These are phyloP conservation scores for Geranomyces michiganensis DNA, from an alignment of 192 early-diverging fungal species.

Conservation along the genomic window DNA sequence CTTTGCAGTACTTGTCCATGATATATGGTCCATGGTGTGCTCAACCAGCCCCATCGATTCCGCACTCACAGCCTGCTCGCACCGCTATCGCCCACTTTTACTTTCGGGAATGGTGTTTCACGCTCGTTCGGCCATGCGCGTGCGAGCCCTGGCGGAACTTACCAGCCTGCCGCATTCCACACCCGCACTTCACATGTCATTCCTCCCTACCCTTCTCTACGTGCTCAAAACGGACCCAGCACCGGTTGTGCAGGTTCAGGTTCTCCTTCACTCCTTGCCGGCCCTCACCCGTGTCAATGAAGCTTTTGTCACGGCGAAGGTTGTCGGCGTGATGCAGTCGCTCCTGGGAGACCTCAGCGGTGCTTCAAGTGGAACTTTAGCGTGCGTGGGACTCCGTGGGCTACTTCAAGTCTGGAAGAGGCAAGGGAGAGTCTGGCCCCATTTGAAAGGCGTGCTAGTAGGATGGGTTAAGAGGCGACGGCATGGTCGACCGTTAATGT, in stretches of 20 bases:
- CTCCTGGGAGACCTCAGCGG: conserved; percentile 17
- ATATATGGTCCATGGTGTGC: background rate
- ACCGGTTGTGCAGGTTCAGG: conserved; percentile 20
- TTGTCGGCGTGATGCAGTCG: conserved; percentile 23
- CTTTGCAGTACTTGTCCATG: background rate
- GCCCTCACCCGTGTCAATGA: conserved; percentile 16
- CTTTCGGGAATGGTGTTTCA: conserved; percentile 17
- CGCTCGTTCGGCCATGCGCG: background rate
- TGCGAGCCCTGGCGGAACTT: conserved; percentile 14
- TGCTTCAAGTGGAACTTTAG: background rate
- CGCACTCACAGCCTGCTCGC: too few relatives aligned
- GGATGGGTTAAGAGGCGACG: conserved; percentile 22
- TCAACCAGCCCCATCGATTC: too few relatives aligned
- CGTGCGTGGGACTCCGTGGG: conserved; percentile 16
- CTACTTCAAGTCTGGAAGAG: conserved; percentile 29
- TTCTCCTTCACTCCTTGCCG: conserved; percentile 22
- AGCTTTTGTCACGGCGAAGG: conserved; percentile 29
- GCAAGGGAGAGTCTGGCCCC: conserved; percentile 30
- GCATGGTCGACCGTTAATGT: conserved; percentile 21
- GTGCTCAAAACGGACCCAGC: conserved; percentile 23
- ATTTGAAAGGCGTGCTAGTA: conserved; percentile 19
- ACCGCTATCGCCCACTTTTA: background rate
- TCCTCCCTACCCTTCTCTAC: conserved; percentile 33
- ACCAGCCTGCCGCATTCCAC: too few relatives aligned
- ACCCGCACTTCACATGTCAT: conserved; percentile 3